Conservation (phyloP, 83 land plant species). For the Isoetes engelmannii region DNA sequence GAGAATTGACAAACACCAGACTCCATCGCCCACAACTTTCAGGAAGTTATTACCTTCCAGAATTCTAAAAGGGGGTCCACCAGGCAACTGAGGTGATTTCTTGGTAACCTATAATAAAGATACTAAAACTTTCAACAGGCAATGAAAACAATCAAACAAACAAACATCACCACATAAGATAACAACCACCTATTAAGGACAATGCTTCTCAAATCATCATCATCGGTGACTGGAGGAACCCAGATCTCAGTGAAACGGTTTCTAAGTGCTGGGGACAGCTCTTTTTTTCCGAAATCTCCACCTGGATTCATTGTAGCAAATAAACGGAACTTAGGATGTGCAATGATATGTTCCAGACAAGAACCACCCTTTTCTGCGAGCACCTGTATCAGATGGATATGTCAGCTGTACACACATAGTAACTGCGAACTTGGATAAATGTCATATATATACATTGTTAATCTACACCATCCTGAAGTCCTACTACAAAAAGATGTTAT, state of each 20-base stretch:
- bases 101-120: slow-evolving; percentile 41
- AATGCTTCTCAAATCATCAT: slow-evolving; percentile 69
- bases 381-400: slow-evolving; percentile 35
- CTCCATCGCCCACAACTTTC: neutral
- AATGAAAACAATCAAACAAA: neutral
- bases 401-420: no score
- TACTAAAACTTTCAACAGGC: neutral
- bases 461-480: no score
- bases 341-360: slow-evolving; percentile 54
- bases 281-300: slow-evolving; percentile 98
- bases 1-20: neutral
- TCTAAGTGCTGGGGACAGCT: slow-evolving; percentile 91
- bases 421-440: no score
- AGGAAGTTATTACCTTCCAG: slow-evolving; percentile 48
- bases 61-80: slow-evolving; percentile 59
- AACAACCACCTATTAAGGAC: slow-evolving; percentile 46
- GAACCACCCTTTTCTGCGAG: slow-evolving; percentile 94
- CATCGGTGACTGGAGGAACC: slow-evolving; percentile 71
- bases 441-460: no score
- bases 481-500: no score
- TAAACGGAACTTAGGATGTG: slow-evolving; percentile 64
- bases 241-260: slow-evolving; percentile 97
- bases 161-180: neutral
- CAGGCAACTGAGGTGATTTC: slow-evolving; percentile 31
- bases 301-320: slow-evolving; percentile 99